phyloP scores from a whole-genome alignment of 352 stramenopile genomes.

The Hyaloperonospora brassicae region DNA sequence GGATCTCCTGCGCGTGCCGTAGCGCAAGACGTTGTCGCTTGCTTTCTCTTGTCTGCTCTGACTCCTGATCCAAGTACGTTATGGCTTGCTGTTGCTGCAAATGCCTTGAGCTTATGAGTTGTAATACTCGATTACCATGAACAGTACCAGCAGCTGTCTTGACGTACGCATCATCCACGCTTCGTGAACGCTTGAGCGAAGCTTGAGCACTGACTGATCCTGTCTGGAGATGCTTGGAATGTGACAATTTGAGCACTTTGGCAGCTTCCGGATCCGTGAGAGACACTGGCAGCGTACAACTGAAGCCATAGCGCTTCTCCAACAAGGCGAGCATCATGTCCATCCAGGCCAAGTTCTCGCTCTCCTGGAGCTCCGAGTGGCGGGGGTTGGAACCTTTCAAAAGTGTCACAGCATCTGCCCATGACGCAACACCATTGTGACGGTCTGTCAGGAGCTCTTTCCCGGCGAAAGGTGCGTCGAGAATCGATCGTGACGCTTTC shows the following conservation, averaged over 20 bases:
- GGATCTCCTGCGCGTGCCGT: conserved; percentile 60
- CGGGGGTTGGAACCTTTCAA: neutral
- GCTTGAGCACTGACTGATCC: conserved; percentile 1
- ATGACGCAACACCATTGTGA: conserved; percentile 6
- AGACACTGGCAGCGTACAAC: conserved; percentile 28
- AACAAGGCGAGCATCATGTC: conserved; percentile 75
- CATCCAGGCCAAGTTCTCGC: conserved; percentile 75
- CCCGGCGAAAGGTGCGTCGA: conserved; percentile 1
- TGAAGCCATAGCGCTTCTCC: conserved; percentile 46
- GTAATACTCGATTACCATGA: neutral
- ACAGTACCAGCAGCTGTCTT: neutral
- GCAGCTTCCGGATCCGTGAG: conserved; percentile 38
- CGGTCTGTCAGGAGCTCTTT: conserved; percentile 2
- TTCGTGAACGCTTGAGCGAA: conserved; percentile 7
- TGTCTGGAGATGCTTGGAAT: conserved; percentile 21
- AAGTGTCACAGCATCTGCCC: neutral
- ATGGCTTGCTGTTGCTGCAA: too few relatives aligned
- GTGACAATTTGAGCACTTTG: conserved; percentile 25
- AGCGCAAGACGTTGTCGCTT: conserved; percentile 41
- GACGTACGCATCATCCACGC: conserved; percentile 11
- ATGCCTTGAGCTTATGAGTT: too few relatives aligned
- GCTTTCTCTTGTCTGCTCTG: conserved; percentile 30
- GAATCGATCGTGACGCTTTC: neutral
- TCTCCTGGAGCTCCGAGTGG: conserved; percentile 16
- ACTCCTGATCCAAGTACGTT: conserved; percentile 12